Percentiles rank a stretch among this genome's conserved stretches.
Evolutionary conservation across 352 stramenopile species (phyloP).

Genomic region (Halophytophthora polymorphica): DNA sequence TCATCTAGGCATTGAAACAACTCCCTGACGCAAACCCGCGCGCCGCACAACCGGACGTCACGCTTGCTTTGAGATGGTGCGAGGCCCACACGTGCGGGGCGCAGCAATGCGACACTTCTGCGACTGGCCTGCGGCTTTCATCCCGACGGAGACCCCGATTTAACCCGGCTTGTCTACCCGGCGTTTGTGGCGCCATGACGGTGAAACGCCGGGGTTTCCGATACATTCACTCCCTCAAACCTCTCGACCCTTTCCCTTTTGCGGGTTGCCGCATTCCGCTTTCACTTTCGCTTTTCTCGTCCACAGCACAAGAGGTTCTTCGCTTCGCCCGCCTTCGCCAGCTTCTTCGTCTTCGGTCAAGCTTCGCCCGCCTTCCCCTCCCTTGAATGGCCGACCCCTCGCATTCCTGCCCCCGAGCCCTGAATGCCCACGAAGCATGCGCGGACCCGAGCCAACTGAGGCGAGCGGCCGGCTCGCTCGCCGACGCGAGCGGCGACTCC

Average conservation of each 20-base stretch:
- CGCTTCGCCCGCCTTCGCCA: neutral
- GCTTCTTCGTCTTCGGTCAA: too few species aligned
- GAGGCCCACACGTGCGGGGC: too few species aligned
- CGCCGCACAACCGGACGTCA: too few species aligned
- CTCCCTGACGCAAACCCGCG: too few species aligned
- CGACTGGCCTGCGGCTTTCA: too few species aligned
- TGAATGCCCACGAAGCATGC: constrained; percentile 30
- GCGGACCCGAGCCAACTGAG: constrained; percentile 26
- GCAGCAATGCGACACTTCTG: too few species aligned
- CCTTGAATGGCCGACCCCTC: constrained; percentile 41
- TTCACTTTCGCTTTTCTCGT: neutral
- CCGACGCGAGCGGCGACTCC: constrained; percentile 11
- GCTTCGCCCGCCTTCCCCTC: constrained; percentile 2
- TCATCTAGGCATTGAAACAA: too few species aligned
- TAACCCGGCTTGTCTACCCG: too few species aligned
- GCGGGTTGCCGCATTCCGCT: neutral
- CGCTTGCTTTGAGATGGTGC: too few species aligned
- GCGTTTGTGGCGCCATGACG: too few species aligned
- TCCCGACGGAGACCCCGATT: too few species aligned
- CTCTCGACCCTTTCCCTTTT: constrained; percentile 8
- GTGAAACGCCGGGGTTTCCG: too few species aligned
- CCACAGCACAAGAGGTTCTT: neutral
- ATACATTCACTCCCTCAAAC: constrained; percentile 20
- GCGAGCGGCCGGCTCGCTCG: constrained; percentile 13
- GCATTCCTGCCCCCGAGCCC: constrained; percentile 7